Base-by-base conservation (phyloP, 495 filamentous ascomycete genomes). In the Lichina pygmaea region DNA sequence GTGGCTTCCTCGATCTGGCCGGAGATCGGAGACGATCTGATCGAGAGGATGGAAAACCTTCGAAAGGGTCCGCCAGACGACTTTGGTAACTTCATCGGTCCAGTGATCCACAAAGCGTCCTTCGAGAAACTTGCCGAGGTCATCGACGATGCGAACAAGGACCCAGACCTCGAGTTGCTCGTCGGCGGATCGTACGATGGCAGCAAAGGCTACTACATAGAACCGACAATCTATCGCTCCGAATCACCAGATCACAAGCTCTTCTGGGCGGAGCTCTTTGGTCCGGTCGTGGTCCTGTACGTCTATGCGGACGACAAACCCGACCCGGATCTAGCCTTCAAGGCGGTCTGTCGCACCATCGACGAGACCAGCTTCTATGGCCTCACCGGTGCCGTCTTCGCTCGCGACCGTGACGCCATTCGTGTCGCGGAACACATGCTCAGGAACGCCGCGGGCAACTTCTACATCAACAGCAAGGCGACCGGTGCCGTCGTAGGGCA, bases 401-500 rank as follows among this genome's bases (percentile, higher is more conserved):
- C 82, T 3, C 59, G 68, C 42, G 78, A 86, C 57, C 70, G 81
- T 16, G 62, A 62, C 41, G 78, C 71, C 15, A 59, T 86, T 46
- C 67, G 68, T 12, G 54, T 68, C 34, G 81, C 81, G 6, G 75
- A 84, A 56, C 71, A 86, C 41, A 69, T 63, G 46, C 72, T 91
- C 46, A 72, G 76, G 52, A 78, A 85, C 55, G 60, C 81, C 3
- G 78, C 81, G 34, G 82, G 82, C 15, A 91, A 91, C 62, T 91
- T 86, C 61, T 91, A 91, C 59, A 73, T 91, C 62, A 93, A 93
- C 64, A 81, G 78, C 65, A 91, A 93, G 71, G 78, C 75, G 58
- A 93, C 84, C 3, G 84, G 83, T 43, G 84, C 84, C 8, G 83
- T 93, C 36, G 82, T 92, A 3, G 84, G 83, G 11, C 84, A 93